These are phyloP conservation scores for Simplicillium sp. DNA, from an alignment of 2,329 filamentous ascomycete genomes.

Conservation along the genomic window DNA sequence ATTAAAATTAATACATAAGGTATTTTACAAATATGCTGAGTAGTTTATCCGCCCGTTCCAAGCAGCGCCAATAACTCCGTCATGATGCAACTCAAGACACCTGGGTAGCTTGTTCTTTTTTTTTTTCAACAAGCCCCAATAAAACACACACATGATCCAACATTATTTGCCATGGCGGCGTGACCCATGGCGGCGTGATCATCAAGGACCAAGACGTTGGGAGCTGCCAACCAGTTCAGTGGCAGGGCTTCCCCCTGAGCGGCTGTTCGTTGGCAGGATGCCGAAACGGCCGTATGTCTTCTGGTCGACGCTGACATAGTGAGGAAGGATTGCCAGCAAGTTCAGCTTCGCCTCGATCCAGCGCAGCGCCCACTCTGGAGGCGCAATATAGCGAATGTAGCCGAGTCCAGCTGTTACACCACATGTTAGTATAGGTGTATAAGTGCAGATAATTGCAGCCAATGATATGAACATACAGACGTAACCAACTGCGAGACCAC, in stretches of 20 bases:
- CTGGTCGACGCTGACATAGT: conserved; percentile 91
- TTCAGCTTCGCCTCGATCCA: conserved; percentile 88
- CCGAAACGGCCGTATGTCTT: conserved; percentile 93
- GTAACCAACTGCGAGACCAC: conserved; percentile 77
- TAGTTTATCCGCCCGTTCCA: no score
- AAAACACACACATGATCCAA: no score
- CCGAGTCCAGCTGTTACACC: conserved; percentile 61
- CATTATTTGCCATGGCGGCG: no score
- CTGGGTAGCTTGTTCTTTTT: no score
- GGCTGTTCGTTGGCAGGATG: conserved; percentile 57
- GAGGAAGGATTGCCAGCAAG: conserved; percentile 71
- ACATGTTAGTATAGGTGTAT: conserved; percentile 6
- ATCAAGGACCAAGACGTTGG: conserved; percentile 61
- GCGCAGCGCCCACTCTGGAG: conserved; percentile 76
- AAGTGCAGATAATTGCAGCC: neutral
- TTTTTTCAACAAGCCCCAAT: no score
- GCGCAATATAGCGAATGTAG: conserved; percentile 81
- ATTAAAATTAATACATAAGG: no score
- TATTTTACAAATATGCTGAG: no score
- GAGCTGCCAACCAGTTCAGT: conserved; percentile 52
- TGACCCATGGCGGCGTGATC: neutral
- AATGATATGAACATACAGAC: conserved; percentile 51
- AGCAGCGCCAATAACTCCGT: no score
- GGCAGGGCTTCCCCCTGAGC: conserved; percentile 30
- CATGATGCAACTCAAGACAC: no score